Percentiles rank a stretch among this genome's conserved stretches.
Conservation (phyloP, 2,329 filamentous ascomycete genomes). For the Paraconiothyrium sp. region DNA sequence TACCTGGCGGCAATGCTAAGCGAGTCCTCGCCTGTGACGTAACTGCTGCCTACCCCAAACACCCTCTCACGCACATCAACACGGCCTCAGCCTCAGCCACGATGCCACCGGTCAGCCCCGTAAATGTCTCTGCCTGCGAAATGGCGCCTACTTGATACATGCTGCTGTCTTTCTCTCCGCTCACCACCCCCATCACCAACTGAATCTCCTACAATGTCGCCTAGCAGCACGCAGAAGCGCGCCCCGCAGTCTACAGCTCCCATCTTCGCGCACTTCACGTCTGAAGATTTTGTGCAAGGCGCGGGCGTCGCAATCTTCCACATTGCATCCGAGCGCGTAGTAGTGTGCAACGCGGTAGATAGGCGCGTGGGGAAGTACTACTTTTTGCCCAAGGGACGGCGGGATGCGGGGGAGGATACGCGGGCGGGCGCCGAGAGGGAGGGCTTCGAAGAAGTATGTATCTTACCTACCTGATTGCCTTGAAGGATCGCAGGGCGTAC, state of each 20-base stretch:
- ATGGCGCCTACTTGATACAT: constrained; percentile 10
- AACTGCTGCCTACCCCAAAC: constrained; percentile 3
- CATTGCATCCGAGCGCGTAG: constrained; percentile 55
- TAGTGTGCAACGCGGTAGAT: constrained; percentile 58
- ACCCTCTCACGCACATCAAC: background rate
- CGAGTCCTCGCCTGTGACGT: background rate
- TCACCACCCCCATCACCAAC: background rate
- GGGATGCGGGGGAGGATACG: constrained; percentile 58
- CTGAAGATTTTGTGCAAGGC: constrained; percentile 41
- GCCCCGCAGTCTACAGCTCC: constrained; percentile 24
- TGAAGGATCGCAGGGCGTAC: background rate
- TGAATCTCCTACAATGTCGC: background rate
- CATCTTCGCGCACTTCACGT: constrained; percentile 38
- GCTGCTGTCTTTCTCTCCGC: constrained; percentile 9
- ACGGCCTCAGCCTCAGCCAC: constrained; percentile 3
- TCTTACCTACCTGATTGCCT: background rate
- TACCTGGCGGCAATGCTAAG: background rate
- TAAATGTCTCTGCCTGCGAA: constrained; percentile 1
- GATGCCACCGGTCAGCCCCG: background rate
- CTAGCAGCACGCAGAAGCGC: background rate
- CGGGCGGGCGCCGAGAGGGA: constrained; percentile 57
- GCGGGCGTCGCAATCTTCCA: constrained; percentile 62
- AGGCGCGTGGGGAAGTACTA: constrained; percentile 47
- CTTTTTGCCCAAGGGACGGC: constrained; percentile 61
- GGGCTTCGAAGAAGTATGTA: constrained; percentile 59